Evolutionary conservation across 495 filamentous ascomycete genomes (phyloP).

Genomic region (Ascodesmis nigricans): DNA sequence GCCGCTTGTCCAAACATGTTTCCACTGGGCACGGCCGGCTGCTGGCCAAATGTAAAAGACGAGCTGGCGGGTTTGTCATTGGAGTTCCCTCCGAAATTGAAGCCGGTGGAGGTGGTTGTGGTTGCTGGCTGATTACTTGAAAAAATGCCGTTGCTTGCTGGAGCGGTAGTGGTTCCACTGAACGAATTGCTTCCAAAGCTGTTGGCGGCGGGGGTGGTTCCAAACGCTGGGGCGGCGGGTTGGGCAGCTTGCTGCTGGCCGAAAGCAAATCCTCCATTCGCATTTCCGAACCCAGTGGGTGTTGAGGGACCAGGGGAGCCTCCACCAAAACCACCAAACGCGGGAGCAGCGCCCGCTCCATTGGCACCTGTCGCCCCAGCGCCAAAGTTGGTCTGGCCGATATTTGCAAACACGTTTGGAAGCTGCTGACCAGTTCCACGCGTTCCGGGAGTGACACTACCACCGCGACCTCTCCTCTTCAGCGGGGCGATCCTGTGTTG

Average conservation of each 20-base stretch:
- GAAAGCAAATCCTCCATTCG: conserved; percentile 13
- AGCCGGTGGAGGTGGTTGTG: conserved; percentile 8
- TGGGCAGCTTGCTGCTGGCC: conserved; percentile 7
- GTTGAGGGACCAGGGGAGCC: conserved; percentile 6
- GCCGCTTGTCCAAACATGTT: too few species aligned
- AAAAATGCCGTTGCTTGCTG: conserved; percentile 8
- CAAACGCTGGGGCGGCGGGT: conserved; percentile 1
- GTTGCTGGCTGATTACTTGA: too few species aligned
- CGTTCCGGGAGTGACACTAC: conserved; percentile 6
- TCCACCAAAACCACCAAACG: conserved; percentile 12
- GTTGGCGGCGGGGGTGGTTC: too few species aligned
- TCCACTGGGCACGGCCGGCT: too few species aligned
- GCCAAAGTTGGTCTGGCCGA: conserved; percentile 8
- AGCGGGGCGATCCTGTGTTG: conserved; percentile 16
- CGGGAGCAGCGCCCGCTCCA: conserved; percentile 5
- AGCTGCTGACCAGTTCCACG: conserved; percentile 9
- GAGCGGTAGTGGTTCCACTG: conserved; percentile 1
- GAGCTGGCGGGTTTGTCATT: conserved; percentile 6
- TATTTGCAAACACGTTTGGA: conserved; percentile 16
- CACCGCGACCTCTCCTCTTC: conserved; percentile 12
- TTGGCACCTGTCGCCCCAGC: conserved; percentile 7
- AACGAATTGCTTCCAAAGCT: conserved; percentile 4
- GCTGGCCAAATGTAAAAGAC: conserved; percentile 19
- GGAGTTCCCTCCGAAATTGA: conserved; percentile 8
- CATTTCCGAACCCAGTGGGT: conserved; percentile 12